Evolutionary conservation across 257 asterid genomes (phyloP), one percentile per base, ranked within the genome.

Genomic region (Lycium ferocissimum): DNA sequence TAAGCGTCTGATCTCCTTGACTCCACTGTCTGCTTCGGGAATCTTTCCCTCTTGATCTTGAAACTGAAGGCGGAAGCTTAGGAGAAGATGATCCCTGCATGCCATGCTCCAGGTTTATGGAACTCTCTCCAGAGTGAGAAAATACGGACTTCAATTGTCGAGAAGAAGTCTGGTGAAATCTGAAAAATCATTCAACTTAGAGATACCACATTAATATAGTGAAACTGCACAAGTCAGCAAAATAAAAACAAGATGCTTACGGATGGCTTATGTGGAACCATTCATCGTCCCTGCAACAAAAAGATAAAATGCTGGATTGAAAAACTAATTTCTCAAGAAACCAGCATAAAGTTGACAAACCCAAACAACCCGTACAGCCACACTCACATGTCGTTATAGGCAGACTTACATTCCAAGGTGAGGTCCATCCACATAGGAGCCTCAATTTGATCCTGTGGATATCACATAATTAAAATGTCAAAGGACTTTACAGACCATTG

Each of bases 371-470:
- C 5, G 56, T n/a, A 70, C 49, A 56, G 75, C 79, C 56, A 35
- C 45, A 71, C 91, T 87, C 81, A 91, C 93, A 79, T 87, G 81
- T 88, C 87, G n/a, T 78, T 59, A 71, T 83, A 85, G 62, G 73
- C 20, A 51, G 88, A 83, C 70, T 85, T 83, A 78, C 84, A 85
- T 87, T 88, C 93, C n/a, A 85, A 81, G 84, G 84, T 18, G 75
- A 91, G 88, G 80, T 91, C 92, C 56, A 85, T 89, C 93, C 93
- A 88, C 91, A 81, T 83, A 26, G 90, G 93, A 14, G 92, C 93
- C 56, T 91, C 92, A 71, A 89, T 89, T 81, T 89, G 89, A 84
- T 89, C 92, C 93, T 91, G 89, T 78, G 71, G 35, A 71, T 3
- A 22, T 26, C 47, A 76, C 15, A 35, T 22, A 58, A 47, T 17